These are phyloP conservation scores for Rhizophora apiculata DNA, from an alignment of 345 rosid species.

Conservation along the genomic window DNA sequence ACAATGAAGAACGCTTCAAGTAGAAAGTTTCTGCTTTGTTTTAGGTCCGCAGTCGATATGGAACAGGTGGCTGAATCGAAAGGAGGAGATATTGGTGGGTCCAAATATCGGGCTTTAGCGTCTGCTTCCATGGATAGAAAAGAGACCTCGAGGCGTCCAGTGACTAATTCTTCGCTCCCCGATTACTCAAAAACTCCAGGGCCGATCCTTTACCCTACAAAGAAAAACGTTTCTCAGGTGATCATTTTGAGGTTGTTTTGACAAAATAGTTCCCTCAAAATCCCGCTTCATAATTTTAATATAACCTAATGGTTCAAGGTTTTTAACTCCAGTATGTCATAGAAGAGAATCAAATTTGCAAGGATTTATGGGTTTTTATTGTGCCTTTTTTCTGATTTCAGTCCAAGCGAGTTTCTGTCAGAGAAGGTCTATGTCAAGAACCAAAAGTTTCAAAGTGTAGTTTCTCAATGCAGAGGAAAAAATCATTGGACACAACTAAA, in stretches of 20 bases:
- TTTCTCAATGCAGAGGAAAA: background rate
- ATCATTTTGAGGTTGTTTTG: background rate
- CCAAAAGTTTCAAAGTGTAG: slow-evolving; percentile 14
- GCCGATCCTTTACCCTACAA: slow-evolving; percentile 15
- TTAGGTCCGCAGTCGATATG: slow-evolving; percentile 39
- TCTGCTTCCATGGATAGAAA: background rate
- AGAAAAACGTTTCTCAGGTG: slow-evolving; percentile 28
- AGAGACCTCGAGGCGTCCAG: background rate
- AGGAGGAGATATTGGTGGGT: background rate
- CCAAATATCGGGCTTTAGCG: background rate
- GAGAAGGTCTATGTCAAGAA: slow-evolving; percentile 17
- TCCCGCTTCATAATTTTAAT: no score
- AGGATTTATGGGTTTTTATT: background rate
- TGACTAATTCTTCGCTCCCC: slow-evolving; percentile 4
- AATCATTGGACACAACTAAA: slow-evolving; percentile 2
- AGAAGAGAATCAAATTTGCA: background rate
- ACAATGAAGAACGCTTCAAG: slow-evolving; percentile 32
- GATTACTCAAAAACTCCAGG: background rate
- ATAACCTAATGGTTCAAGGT: no score
- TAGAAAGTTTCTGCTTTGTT: slow-evolving; percentile 43
- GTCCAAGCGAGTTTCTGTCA: slow-evolving; percentile 24
- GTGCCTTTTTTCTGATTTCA: slow-evolving; percentile 1
- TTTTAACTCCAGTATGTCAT: no score
- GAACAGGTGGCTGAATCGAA: slow-evolving; percentile 27
- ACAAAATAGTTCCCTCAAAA: no score